Evolutionary conservation across 2,329 filamentous ascomycete species (phyloP), one percentile per base, ranked within the genome.

Genomic region (Colletotrichum sidae): DNA sequence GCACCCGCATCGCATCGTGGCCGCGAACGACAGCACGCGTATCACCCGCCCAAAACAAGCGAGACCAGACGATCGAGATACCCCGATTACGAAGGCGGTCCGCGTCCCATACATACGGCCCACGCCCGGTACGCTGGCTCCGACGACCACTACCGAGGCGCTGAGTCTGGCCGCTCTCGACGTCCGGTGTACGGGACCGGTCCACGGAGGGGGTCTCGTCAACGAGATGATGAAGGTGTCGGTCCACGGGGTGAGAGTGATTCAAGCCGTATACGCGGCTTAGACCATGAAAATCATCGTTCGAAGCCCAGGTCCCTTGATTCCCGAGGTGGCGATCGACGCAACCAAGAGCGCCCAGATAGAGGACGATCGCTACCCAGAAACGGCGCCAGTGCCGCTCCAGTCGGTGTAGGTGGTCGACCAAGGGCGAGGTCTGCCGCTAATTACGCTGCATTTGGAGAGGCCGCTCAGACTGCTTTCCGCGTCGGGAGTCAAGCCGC

Each of bases 401-500:
- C 41, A 35, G 35, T 12, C 25, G 35, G 37, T 8, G 46, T 8
- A n/a, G 53, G 38, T 6, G 45, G 57, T 35, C 67, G 67, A 12
- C 55, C 70, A 11, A 75, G 72, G 33, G 33, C 68, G 33, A 39
- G 68, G 68, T 67, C 61, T 42, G 70, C 61, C 25, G 61, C 65
- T 10, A 53, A 49, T 13, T 69, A 69, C 50, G 65, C 65, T 8
- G 68, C 63, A 35, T 46, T 64, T 6, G 63, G 64, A n/a, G 66
- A 65, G n/a, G 81, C 82, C 0, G 81, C 81, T 2, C 78, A 80
- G 4, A 81, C 81, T 2, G 83, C 83, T 3, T 72, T 85, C 1
- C 77, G 80, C 39, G 83, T 83, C 1, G 83, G 82, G 41, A 83
- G 82, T 2, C 76, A 84, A 52, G 81, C 83, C 3, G 81, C 81